A percentile compares a stretch with the other conserved stretches of the same genome.
phyloP scores from a whole-genome alignment of 768 basidiomycete species.

The Lactarius akahatsu region DNA sequence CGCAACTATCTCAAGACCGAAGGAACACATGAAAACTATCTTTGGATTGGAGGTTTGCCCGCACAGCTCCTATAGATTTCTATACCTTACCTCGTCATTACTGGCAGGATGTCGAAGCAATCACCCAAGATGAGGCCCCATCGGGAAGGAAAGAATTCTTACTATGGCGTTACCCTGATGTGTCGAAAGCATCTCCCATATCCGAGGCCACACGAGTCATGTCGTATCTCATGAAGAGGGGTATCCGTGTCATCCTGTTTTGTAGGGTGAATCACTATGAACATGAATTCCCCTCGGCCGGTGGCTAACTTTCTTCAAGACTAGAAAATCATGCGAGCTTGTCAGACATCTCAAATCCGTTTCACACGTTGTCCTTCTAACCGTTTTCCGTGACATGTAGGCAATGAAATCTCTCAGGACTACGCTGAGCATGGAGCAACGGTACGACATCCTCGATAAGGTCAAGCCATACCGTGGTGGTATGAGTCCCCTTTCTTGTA shows the following conservation, averaged over 20 bases:
- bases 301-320: constrained; percentile 41
- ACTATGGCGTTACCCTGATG: constrained; percentile 68
- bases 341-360: constrained; percentile 40
- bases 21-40: constrained; percentile 70
- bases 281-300: background rate
- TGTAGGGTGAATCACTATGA: constrained; percentile 57
- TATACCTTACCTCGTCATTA: background rate
- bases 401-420: constrained; percentile 76
- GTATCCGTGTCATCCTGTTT: constrained; percentile 82
- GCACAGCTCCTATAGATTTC: background rate
- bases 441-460: constrained; percentile 68
- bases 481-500: constrained; percentile 34
- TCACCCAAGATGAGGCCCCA: constrained; percentile 82
- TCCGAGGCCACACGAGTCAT: constrained; percentile 70
- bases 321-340: constrained; percentile 78
- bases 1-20: constrained; percentile 80
- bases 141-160: constrained; percentile 77
- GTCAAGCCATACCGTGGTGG: constrained; percentile 87
- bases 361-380: background rate
- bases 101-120: constrained; percentile 54
- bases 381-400: constrained; percentile 37
- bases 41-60: constrained; percentile 56
- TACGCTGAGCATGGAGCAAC: constrained; percentile 70
- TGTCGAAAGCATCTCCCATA: constrained; percentile 58
- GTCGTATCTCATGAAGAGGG: constrained; percentile 78